Percentiles rank a stretch among this genome's conserved stretches.
Conservation (phyloP, 1,139 yeast genomes). For the Diutina pseudorugosa region DNA sequence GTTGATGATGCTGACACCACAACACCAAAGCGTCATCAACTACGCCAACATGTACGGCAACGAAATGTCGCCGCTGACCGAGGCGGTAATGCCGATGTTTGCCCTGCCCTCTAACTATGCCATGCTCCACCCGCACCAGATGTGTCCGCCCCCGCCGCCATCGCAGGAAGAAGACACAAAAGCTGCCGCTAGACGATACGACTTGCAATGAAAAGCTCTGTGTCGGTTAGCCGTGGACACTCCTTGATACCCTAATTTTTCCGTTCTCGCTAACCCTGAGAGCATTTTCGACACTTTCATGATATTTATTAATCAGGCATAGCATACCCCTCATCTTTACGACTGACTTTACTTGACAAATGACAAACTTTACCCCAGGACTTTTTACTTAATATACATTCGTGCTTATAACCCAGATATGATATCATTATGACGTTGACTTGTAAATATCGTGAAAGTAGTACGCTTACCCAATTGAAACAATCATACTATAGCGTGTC, state of each 20-base stretch:
- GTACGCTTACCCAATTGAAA: too few species aligned
- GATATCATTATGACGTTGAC: too few species aligned
- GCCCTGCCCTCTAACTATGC: not conserved
- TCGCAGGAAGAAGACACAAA: not conserved
- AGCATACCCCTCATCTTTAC: too few species aligned
- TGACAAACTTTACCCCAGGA: too few species aligned
- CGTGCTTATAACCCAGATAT: too few species aligned
- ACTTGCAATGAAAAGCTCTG: not conserved
- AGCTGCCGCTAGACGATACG: not conserved
- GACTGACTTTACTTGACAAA: too few species aligned
- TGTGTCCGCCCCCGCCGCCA: not conserved
- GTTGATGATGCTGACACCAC: constrained; percentile 4
- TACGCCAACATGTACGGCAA: not conserved
- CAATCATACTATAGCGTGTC: too few species aligned
- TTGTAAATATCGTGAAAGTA: too few species aligned
- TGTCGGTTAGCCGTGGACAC: not conserved
- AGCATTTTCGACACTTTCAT: not conserved
- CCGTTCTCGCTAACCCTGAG: not conserved
- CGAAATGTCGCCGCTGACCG: not conserved
- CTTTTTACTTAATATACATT: too few species aligned
- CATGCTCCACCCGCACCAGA: not conserved
- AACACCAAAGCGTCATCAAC: constrained; percentile 1
- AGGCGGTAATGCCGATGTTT: not conserved
- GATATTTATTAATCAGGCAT: not conserved
- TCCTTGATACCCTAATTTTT: not conserved